phyloP scores from a whole-genome alignment of 1,139 yeast genomes.

The Kurtzmaniella natalensis region DNA sequence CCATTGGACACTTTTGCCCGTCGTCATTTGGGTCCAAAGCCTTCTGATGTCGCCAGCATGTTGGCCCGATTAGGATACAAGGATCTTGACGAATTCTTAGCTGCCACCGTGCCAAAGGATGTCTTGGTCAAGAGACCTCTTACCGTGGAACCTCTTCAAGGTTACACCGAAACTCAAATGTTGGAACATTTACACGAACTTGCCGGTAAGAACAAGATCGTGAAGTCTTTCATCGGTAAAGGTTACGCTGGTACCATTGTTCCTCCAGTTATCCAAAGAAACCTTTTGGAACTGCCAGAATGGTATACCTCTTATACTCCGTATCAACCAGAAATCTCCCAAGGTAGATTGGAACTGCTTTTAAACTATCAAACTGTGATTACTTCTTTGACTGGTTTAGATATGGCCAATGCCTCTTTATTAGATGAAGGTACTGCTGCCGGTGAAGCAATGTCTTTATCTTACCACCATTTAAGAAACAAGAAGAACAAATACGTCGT shows the following conservation, averaged over 20 bases:
- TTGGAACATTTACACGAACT: conserved; percentile 59
- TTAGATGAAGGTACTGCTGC: conserved; percentile 98
- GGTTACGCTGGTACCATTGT: conserved; percentile 89
- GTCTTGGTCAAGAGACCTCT: conserved; percentile 67
- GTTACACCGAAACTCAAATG: conserved; percentile 81
- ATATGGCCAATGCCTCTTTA: conserved; percentile 88
- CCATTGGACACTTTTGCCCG: conserved; percentile 79
- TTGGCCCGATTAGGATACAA: conserved; percentile 59
- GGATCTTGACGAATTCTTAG: conserved; percentile 67
- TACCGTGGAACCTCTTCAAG: conserved; percentile 58
- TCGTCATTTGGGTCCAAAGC: conserved; percentile 87
- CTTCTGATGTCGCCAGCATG: conserved; percentile 61
- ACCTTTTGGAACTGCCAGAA: conserved; percentile 87
- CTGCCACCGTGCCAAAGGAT: conserved; percentile 71
- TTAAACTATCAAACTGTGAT: conserved; percentile 89
- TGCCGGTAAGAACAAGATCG: conserved; percentile 69
- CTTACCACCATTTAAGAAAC: conserved; percentile 63
- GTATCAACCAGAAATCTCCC: conserved; percentile 96
- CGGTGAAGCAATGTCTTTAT: conserved; percentile 91
- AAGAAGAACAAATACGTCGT: conserved; percentile 69
- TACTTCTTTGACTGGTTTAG: conserved; percentile 85
- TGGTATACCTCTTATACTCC: conserved; percentile 99
- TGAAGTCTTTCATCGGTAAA: conserved; percentile 81
- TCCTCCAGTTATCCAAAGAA: conserved; percentile 92
- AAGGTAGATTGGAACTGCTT: conserved; percentile 88